A percentile compares a stretch with the other conserved stretches of the same genome.
These are phyloP conservation scores for Tetrahymena elliotti DNA, from an alignment of 73 alveolate genomes.

Conservation along the genomic window DNA sequence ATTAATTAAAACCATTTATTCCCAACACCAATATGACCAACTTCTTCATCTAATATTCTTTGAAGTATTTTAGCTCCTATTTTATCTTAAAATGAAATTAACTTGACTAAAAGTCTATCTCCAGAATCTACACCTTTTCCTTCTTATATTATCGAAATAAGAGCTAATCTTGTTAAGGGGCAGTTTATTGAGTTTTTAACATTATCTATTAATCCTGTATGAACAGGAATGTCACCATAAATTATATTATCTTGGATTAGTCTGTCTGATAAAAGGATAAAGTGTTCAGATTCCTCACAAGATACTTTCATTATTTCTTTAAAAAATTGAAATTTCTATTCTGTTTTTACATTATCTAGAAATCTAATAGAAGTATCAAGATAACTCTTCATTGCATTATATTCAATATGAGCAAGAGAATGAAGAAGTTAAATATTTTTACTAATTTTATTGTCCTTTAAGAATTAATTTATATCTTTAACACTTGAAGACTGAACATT, in stretches of 20 bases:
- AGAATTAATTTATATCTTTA: neutral
- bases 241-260: neutral
- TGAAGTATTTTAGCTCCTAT: neutral
- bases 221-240: constrained; percentile 24
- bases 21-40: neutral
- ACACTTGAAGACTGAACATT: neutral
- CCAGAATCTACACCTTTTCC: constrained; percentile 46
- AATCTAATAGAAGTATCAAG: constrained; percentile 26
- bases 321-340: neutral
- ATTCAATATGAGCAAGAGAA: constrained; percentile 37
- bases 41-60: neutral
- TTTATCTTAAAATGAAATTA: neutral
- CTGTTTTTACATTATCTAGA: neutral
- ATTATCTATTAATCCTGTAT: constrained; percentile 4
- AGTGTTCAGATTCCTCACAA: constrained; percentile 24
- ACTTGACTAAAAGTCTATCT: neutral
- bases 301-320: constrained; percentile 8
- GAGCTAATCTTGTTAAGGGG: constrained; percentile 23
- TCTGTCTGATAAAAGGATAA: neutral
- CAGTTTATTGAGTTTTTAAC: constrained; percentile 1
- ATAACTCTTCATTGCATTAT: constrained; percentile 30
- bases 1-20: neutral
- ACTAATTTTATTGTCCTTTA: neutral
- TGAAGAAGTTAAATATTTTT: constrained; percentile 6
- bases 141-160: constrained; percentile 23